Evolutionary conservation across 805 yeast species (phyloP), one percentile per base, ranked within the genome.

Genomic region (Cyberlindnera xylosilytica): DNA sequence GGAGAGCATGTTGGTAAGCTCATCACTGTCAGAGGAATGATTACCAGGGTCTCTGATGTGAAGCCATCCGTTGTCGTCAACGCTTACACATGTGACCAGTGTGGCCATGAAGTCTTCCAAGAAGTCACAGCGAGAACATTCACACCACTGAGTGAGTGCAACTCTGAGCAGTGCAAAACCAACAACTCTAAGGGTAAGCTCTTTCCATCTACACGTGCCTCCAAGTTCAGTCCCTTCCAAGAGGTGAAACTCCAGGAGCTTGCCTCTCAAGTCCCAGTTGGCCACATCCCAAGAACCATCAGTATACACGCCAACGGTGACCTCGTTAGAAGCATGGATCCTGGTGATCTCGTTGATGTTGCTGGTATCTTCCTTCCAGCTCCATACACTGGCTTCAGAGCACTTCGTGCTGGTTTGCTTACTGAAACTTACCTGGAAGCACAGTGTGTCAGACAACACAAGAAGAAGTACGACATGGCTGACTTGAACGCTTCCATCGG

Each of bases 31-130:
- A 73, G 96, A 50, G 99, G 99, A 43, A 90, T 93, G 52, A 88
- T 91, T 38, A 93, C 98, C 8, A 74, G 99, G 52, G 96, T 90
- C 5, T 83, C 96, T 2, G 99, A 93, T 62, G 99, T 93, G 34
- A 91, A 90, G 63, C 99, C 99, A 4, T 73, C 87, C 6, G 87
- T 93, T 7, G 70, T 78, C 46, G 97, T 93, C 41, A 88, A 84
- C 55, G 98, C 99, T 1, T 95, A 91, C 62, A 87, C 98, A 6
- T 93, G 99, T 68, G 99, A 93, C 62, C 85, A 85, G 56, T 93
- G 99, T 72, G 99, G 99, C 36, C 84, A 78, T 65, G 99, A 93
- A 66, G 81, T 88, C 40, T 93, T 95, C 73, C 98, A 93, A 69
- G 98, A 95, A 62, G 96, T 93, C 51, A 82, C 78, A 51, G 69